These are phyloP conservation scores for Tetramitus jugosus DNA, from an alignment of 208 protist genomes.

Conservation along the genomic window DNA sequence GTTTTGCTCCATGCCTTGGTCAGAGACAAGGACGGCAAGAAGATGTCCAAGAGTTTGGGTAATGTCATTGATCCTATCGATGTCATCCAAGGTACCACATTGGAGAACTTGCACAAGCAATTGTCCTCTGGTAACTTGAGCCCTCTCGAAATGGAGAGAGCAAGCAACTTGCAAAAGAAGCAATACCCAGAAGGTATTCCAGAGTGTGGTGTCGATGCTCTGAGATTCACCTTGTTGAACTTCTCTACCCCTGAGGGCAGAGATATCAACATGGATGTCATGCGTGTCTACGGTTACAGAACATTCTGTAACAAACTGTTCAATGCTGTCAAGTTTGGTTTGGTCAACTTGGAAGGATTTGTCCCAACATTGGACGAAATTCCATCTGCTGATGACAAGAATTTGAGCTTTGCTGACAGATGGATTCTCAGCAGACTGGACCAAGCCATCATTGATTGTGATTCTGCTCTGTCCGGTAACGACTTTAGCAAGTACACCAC, in stretches of 20 bases:
- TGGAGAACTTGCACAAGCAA: slow-evolving; percentile 81
- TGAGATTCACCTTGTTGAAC: slow-evolving; percentile 94
- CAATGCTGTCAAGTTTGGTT: slow-evolving; percentile 90
- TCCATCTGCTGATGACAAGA: not conserved
- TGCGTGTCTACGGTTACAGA: slow-evolving; percentile 88
- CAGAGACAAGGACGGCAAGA: slow-evolving; percentile 96
- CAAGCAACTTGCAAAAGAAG: slow-evolving; percentile 74
- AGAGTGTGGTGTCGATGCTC: slow-evolving; percentile 97
- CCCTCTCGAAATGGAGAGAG: slow-evolving; percentile 75
- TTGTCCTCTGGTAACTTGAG: slow-evolving; percentile 84
- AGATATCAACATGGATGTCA: slow-evolving; percentile 96
- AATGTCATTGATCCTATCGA: slow-evolving; percentile 99
- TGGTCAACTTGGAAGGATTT: not conserved
- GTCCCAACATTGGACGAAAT: not conserved
- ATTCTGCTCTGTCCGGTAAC: slow-evolving; percentile 64
- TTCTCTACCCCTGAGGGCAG: slow-evolving; percentile 80
- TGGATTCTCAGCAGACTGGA: slow-evolving; percentile 91
- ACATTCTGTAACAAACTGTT: slow-evolving; percentile 99
- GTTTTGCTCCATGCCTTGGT: slow-evolving; percentile 94
- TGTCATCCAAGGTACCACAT: slow-evolving; percentile 91
- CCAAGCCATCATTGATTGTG: slow-evolving; percentile 57
- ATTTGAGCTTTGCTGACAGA: slow-evolving; percentile 38
- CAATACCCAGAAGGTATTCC: slow-evolving; percentile 89
- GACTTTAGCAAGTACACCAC: slow-evolving; percentile 78
- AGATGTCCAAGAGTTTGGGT: slow-evolving; percentile 99